Evolutionary conservation across 345 rosid genomes (phyloP).

Genomic region (Eucalyptus fibrosa): DNA sequence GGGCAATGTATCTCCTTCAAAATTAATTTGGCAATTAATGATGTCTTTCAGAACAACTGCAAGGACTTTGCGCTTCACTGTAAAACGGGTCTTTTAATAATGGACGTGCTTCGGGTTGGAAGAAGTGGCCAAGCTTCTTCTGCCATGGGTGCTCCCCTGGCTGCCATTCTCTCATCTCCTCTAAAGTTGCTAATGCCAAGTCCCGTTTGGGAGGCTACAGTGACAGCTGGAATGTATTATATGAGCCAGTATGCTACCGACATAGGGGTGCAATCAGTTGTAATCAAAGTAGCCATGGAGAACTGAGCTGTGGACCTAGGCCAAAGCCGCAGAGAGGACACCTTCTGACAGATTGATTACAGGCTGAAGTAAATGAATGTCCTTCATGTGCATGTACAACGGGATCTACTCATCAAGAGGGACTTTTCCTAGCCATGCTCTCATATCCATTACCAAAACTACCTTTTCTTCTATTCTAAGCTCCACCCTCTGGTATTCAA

Average conservation of each 20-base stretch:
- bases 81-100: conserved; percentile 64
- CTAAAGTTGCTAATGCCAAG: conserved; percentile 73
- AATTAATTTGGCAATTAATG: conserved; percentile 93
- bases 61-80: conserved; percentile 90
- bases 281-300: conserved; percentile 79
- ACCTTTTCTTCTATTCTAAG: neutral
- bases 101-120: conserved; percentile 65
- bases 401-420: neutral
- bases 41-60: conserved; percentile 76
- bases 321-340: conserved; percentile 26
- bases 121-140: conserved; percentile 95
- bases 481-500: neutral
- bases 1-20: conserved; percentile 95
- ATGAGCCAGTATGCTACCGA: conserved; percentile 92
- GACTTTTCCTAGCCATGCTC: neutral
- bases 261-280: conserved; percentile 74
- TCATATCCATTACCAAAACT: neutral
- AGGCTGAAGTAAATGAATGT: neutral
- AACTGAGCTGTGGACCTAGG: conserved; percentile 57
- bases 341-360: conserved; percentile 13
- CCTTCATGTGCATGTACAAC: neutral
- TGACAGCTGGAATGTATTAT: conserved; percentile 91
- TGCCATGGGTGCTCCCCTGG: conserved; percentile 74
- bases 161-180: conserved; percentile 83
- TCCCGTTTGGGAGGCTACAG: conserved; percentile 81